Evolutionary conservation across 768 basidiomycete genomes (phyloP), one percentile per base, ranked within the genome.

Genomic region (Tephrocybe sp.): DNA sequence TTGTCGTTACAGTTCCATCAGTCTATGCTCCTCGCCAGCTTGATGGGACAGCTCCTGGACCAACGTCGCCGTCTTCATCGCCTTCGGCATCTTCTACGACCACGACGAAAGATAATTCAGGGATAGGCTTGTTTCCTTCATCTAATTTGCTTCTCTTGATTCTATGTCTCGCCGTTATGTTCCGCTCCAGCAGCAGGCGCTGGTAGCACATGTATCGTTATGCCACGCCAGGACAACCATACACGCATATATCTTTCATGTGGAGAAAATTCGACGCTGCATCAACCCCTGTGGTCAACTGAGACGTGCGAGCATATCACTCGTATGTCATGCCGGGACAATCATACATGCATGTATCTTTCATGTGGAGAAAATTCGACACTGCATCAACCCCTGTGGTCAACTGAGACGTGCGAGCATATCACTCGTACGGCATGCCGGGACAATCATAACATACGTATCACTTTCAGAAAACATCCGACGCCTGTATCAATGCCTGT

Each of bases 1-100:
- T 78, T 32, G 71, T 76, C 10, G 66, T 74, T 5, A 69, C 68
- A 17, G 68, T 74, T 7, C 75, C 75, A 6, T 74, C 74, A 4
- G 58, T 54, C 11, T 78, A 76, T 49, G 70, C 62, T 4, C 72
- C 74, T 20, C 64, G 73, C 5, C 58, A 69, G 24, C 58, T 73
- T 30, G 37, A 23, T 26, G 47, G 43, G 14, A 39, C 46, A 17
- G 24, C 14, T 7, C 6, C 34, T 23, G 51, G 45, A 28, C 24
- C 44, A 46, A 32, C 51, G 21, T 25, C 17, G 15, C 8, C 49
- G 2, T 30, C 53, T 7, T 42, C 51, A 4, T 34, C 45, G 15
- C 18, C 55, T 5, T 26, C 53, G n/a, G 21, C 40, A 11, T 26
- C 53, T 15, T 46, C 50, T 8, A 18, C 41, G 4, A 55, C 55